A percentile compares a stretch with the other conserved stretches of the same genome.
Conservation (phyloP, 352 stramenopile species). For the Thalassiosira exigua region DNA sequence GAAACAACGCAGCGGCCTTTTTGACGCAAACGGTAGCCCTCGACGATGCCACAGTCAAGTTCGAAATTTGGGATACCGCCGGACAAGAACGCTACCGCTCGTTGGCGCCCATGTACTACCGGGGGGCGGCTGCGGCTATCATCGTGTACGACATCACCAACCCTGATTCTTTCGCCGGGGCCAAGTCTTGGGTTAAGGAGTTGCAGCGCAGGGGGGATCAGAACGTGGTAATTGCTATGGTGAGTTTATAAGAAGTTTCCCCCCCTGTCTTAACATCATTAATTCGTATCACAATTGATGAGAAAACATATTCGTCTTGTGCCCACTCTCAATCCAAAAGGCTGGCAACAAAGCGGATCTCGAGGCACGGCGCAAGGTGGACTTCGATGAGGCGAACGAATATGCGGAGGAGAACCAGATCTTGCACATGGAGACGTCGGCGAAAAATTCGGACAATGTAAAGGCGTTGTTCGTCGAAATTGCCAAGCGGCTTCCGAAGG, state of each 20-base stretch:
- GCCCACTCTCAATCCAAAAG: slow-evolving; percentile 5
- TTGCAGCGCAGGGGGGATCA: slow-evolving; percentile 97
- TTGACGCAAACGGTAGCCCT: slow-evolving; percentile 98
- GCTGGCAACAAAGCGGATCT: slow-evolving; percentile 99
- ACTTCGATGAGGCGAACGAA: slow-evolving; percentile 95
- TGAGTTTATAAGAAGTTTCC: no score
- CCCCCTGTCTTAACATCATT: no score
- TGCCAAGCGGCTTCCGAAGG: slow-evolving; percentile 86
- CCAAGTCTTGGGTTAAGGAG: slow-evolving; percentile 99
- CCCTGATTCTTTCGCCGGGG: slow-evolving; percentile 86
- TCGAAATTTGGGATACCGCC: slow-evolving; percentile 99
- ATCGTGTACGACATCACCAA: slow-evolving; percentile 98
- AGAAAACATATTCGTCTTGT: no score
- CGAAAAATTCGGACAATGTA: slow-evolving; percentile 99
- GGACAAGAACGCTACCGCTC: slow-evolving; percentile 96
- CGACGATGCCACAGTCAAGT: slow-evolving; percentile 99
- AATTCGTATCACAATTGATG: no score
- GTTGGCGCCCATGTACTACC: slow-evolving; percentile 98
- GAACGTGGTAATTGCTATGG: slow-evolving; percentile 82
- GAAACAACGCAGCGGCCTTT: slow-evolving; percentile 90
- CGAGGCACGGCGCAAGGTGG: slow-evolving; percentile 95
- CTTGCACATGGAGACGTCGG: slow-evolving; percentile 99
- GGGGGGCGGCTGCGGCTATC: slow-evolving; percentile 94
- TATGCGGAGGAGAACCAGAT: slow-evolving; percentile 99
- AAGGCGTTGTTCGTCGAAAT: slow-evolving; percentile 99